Conservation (phyloP, 2,329 filamentous ascomycete genomes). For the Aspergillus arachidicola region DNA sequence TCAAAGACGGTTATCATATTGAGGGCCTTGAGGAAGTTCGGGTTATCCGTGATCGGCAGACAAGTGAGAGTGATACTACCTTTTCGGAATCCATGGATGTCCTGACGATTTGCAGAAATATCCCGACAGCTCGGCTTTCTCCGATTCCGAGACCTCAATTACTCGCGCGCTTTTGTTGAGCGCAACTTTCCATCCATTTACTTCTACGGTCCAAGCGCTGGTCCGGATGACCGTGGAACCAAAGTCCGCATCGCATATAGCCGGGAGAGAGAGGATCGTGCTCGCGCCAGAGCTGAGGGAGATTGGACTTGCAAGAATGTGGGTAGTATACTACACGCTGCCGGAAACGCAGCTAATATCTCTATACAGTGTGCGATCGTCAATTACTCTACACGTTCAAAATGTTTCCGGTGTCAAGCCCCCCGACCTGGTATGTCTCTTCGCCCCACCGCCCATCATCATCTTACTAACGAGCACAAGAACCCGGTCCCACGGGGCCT, state of each 20-base stretch:
- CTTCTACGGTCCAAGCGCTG: conserved; percentile 49
- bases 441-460: not conserved
- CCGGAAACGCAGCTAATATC: not conserved
- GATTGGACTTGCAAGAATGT: conserved; percentile 62
- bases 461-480: conserved; percentile 20
- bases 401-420: conserved; percentile 62
- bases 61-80: conserved; percentile 45
- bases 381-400: conserved; percentile 59
- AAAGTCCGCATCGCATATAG: conserved; percentile 57
- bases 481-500: conserved; percentile 33
- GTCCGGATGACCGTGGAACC: conserved; percentile 44
- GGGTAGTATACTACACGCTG: conserved; percentile 12
- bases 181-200: conserved; percentile 53
- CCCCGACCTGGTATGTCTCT: conserved; percentile 52
- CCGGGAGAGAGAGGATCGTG: conserved; percentile 55
- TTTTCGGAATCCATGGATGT: conserved; percentile 3
- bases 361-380: conserved; percentile 53
- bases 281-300: conserved; percentile 51
- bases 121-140: conserved; percentile 61
- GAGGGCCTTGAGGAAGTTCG: conserved; percentile 59
- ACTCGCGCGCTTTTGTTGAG: conserved; percentile 57
- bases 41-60: conserved; percentile 61
- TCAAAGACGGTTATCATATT: conserved; percentile 54
- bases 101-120: conserved; percentile 43
- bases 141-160: conserved; percentile 53